These are phyloP conservation scores for Mucor mucedo DNA, from an alignment of 371 early-diverging fungal species.

Conservation along the genomic window DNA sequence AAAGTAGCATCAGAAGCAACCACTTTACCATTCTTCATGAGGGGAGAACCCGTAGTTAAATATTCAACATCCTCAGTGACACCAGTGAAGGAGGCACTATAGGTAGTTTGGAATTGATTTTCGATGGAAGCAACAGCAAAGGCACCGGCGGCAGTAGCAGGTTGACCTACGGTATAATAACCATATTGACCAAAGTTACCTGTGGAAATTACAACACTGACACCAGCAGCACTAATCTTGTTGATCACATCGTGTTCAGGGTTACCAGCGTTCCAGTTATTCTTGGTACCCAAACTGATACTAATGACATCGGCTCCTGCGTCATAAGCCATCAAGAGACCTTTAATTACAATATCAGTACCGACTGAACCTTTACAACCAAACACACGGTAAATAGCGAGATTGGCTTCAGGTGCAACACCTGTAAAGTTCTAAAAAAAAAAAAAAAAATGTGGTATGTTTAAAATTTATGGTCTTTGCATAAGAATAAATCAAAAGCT, in stretches of 20 bases:
- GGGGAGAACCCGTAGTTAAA: constrained; percentile 2
- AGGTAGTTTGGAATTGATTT: constrained; percentile 26
- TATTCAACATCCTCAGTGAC: constrained; percentile 14
- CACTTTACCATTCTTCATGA: constrained; percentile 9
- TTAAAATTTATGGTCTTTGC: no score
- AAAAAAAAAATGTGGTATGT: neutral
- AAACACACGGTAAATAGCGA: constrained; percentile 64
- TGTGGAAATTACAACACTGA: constrained; percentile 36
- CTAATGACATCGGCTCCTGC: constrained; percentile 63
- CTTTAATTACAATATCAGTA: constrained; percentile 65
- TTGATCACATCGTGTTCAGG: constrained; percentile 29
- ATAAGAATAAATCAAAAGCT: neutral
- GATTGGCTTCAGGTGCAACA: constrained; percentile 65
- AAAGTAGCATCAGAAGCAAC: constrained; percentile 18
- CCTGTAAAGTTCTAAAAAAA: constrained; percentile 53
- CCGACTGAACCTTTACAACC: constrained; percentile 63
- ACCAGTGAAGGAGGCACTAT: constrained; percentile 23
- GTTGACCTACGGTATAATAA: constrained; percentile 48
- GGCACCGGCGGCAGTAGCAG: constrained; percentile 54
- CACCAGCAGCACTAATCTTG: constrained; percentile 26
- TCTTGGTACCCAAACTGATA: constrained; percentile 69
- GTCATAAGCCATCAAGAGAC: constrained; percentile 65
- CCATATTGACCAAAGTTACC: constrained; percentile 47
- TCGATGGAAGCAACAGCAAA: constrained; percentile 69
- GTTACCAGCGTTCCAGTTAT: constrained; percentile 59